Conservation (phyloP, 345 rosid genomes). For the Nephelium lappaceum region DNA sequence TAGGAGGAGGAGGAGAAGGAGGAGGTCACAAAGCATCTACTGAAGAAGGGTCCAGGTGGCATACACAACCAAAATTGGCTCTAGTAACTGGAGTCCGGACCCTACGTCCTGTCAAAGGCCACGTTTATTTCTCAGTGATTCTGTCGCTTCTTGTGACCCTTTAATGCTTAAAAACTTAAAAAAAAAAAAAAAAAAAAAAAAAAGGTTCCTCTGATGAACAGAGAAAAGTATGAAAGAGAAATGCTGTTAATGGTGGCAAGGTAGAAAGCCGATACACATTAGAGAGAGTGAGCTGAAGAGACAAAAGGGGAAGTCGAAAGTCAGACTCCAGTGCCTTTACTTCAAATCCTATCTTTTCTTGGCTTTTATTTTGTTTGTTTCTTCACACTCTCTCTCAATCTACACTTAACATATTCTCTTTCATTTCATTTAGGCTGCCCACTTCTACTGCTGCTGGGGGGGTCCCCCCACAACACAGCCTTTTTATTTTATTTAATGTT, state of each 20-base stretch:
- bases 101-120: slow-evolving; percentile 13
- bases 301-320: slow-evolving; percentile 50
- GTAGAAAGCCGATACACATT: background rate
- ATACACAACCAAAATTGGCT: no score
- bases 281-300: slow-evolving; percentile 29
- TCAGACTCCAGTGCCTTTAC: slow-evolving; percentile 27
- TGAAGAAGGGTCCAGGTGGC: no score
- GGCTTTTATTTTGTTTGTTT: slow-evolving; percentile 23
- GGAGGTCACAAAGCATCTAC: no score
- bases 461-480: background rate
- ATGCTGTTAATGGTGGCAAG: background rate
- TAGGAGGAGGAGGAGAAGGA: no score
- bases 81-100: background rate
- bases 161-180: slow-evolving; percentile 12
- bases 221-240: background rate
- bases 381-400: background rate
- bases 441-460: background rate
- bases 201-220: slow-evolving; percentile 14
- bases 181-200: background rate
- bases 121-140: slow-evolving; percentile 20
- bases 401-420: background rate
- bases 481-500: background rate
- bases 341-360: slow-evolving; percentile 21
- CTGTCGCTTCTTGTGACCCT: slow-evolving; percentile 23
- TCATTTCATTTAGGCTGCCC: background rate